These are phyloP conservation scores for Hysterangium stoloniferum DNA, from an alignment of 768 basidiomycete genomes.

Conservation along the genomic window DNA sequence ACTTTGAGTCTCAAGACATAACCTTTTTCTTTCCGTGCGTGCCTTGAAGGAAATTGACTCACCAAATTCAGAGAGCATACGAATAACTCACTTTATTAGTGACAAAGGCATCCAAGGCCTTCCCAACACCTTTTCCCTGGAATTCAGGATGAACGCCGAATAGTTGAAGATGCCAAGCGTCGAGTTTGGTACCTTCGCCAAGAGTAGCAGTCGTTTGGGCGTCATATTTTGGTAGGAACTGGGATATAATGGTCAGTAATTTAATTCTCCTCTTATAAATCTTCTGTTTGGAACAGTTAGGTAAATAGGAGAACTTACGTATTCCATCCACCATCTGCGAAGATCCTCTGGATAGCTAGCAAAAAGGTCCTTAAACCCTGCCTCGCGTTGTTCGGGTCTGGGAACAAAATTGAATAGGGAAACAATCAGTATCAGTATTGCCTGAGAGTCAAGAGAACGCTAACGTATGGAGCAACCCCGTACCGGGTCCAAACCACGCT, in stretches of 20 bases:
- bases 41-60: too few species aligned
- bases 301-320: background rate
- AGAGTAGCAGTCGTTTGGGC: background rate
- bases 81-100: slow-evolving; percentile 3
- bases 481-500: slow-evolving; percentile 7
- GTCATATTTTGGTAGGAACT: slow-evolving; percentile 10
- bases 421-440: background rate
- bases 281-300: too few species aligned
- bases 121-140: slow-evolving; percentile 1
- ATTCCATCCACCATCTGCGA: background rate
- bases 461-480: background rate
- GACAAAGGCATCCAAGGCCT: background rate
- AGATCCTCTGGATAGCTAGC: background rate
- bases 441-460: background rate
- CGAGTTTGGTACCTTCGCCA: slow-evolving; percentile 8
- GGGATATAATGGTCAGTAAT: background rate
- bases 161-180: slow-evolving; percentile 6
- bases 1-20: too few species aligned
- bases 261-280: too few species aligned
- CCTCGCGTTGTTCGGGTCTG: slow-evolving; percentile 7
- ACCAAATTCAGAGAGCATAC: too few species aligned
- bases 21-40: too few species aligned
- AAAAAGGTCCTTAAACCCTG: background rate
- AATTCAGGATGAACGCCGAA: background rate
- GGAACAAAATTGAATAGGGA: background rate